These are phyloP conservation scores for Podospora pseudopauciseta DNA, from an alignment of 495 filamentous ascomycete species.

Conservation along the genomic window DNA sequence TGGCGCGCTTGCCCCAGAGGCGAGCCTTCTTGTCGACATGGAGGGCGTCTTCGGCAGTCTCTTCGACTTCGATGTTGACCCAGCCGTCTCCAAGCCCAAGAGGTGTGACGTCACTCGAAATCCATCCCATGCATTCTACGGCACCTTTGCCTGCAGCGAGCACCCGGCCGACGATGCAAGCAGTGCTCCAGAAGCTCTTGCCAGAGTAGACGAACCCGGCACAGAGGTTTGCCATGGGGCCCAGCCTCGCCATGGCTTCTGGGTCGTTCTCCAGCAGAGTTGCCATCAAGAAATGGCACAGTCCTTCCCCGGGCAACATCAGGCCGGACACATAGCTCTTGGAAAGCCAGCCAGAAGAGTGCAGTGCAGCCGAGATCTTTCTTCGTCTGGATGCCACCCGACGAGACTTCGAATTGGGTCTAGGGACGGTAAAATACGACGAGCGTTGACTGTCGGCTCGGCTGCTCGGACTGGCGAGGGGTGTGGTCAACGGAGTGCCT, in stretches of 20 bases:
- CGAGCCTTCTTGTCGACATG: conserved; percentile 45
- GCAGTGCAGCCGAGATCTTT: conserved; percentile 44
- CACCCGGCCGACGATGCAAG: conserved; percentile 72
- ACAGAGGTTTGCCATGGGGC: conserved; percentile 66
- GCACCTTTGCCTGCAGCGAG: conserved; percentile 61
- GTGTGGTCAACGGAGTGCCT: conserved; percentile 41
- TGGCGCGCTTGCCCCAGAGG: conserved; percentile 43
- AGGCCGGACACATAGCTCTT: conserved; percentile 75
- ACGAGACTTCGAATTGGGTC: conserved; percentile 24
- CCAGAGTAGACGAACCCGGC: conserved; percentile 71
- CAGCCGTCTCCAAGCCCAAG: conserved; percentile 56
- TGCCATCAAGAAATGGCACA: conserved; percentile 73
- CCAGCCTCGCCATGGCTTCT: conserved; percentile 60
- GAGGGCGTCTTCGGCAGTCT: conserved; percentile 39
- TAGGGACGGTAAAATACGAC: conserved; percentile 39
- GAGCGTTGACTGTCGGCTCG: conserved; percentile 37
- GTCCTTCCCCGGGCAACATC: conserved; percentile 69
- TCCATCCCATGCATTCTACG: conserved; percentile 77
- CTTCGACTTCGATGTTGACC: conserved; percentile 56
- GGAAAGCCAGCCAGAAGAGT: conserved; percentile 71
- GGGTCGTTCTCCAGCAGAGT: conserved; percentile 73
- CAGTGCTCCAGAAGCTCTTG: conserved; percentile 79
- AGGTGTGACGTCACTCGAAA: conserved; percentile 57
- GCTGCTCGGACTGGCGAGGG: conserved; percentile 34
- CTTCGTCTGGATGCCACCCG: conserved; percentile 32